These are phyloP conservation scores for Phycomyces blakesleeanus DNA, from an alignment of 192 early-diverging fungal species.

Conservation along the genomic window DNA sequence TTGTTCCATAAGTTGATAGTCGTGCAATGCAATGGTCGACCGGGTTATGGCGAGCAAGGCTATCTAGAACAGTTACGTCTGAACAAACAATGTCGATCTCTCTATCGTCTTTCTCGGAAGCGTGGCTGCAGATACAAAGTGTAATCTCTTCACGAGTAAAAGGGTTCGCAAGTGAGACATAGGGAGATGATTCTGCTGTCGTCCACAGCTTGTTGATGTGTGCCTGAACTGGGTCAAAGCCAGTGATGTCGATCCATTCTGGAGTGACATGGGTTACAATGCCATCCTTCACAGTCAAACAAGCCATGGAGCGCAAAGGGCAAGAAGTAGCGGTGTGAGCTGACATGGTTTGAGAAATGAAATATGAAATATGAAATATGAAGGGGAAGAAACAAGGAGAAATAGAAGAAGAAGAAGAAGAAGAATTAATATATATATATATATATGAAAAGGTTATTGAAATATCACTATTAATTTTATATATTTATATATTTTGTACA, in stretches of 20 bases:
- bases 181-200: background rate
- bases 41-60: background rate
- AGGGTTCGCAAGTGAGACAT: conserved; percentile 6
- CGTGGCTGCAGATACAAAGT: conserved; percentile 13
- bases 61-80: conserved; percentile 9
- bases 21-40: conserved; percentile 13
- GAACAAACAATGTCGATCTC: conserved; percentile 4
- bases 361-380: background rate
- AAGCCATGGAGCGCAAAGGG: conserved; percentile 11
- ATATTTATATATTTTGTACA: background rate
- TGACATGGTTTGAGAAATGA: background rate
- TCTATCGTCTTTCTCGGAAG: background rate
- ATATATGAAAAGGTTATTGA: background rate
- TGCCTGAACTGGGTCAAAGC: conserved; percentile 3
- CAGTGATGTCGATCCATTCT: conserved; percentile 6
- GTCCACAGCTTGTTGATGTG: background rate
- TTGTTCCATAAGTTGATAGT: conserved; percentile 28
- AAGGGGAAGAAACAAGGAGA: background rate
- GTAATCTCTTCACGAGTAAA: conserved; percentile 1
- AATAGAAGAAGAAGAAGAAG: no score
- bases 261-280: background rate
- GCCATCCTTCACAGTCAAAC: conserved; percentile 7
- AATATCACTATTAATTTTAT: background rate
- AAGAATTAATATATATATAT: no score
- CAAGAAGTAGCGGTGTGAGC: background rate